Base-by-base conservation (phyloP, 306 rosid species). In the Senna tora region DNA sequence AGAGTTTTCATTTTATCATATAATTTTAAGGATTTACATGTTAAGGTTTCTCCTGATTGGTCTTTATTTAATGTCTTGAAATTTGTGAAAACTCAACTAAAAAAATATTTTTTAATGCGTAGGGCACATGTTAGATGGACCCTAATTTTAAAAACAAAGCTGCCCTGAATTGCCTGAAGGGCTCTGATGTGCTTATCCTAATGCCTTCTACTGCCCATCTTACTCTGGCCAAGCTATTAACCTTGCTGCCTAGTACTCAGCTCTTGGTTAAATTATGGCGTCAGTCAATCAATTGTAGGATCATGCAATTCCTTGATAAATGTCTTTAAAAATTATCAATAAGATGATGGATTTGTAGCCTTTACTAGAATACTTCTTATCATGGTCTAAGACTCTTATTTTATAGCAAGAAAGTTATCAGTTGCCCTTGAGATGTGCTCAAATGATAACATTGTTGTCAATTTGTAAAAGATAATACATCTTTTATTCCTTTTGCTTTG, bases 401-500 rank as follows among this genome's bases (percentile, higher is more conserved):
- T 42, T 54, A 16, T 39, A 20, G 75, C 65, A 41, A 46, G 16
- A 39, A 54, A 52, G 38, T 52, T 39, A 67, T 38, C 46, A 49
- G 47, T 34, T 69, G 25, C 11, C 49, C 36, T 13, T 21, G 25
- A 60, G 25, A 60, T 60, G 47, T 60, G 20, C 7, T 16, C 49
- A 42, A 41, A 22, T 42, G 71, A 50, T 61, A 32, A 45, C n/a
- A 60, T 51, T 68, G 43, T 67, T 79, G 46, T 28, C 15, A 22
- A 22, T 43, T 42, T 58, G 46, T 45, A n/a, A 75, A 53, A 36
- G 51, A 39, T 76, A 14, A 13, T 74, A 38, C 32, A 13, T 53
- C 25, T 32, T 77, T 47, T 67, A 61, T 65, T 75, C 41, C 10
- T 73, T 55, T 72, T 69, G 75, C 38, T 43, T 69, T 81, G 64